Evolutionary conservation across 371 early-diverging fungal species (phyloP).

Genomic region (Smittium mucronatum): DNA sequence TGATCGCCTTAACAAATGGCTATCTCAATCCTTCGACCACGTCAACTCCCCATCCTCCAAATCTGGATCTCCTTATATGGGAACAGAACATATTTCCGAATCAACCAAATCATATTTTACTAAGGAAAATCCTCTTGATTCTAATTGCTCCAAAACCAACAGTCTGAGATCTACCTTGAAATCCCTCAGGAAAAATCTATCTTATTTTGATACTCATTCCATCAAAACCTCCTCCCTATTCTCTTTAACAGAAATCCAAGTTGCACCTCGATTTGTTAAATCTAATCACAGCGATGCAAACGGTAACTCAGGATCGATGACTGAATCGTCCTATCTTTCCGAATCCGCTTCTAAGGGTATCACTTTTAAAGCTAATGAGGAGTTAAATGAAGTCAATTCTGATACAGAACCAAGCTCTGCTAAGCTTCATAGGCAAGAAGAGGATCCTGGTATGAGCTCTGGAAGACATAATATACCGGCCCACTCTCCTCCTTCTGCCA

Average conservation of each 20-base stretch:
- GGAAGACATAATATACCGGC: no score
- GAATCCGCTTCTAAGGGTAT: neutral
- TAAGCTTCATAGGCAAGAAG: no score
- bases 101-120: neutral
- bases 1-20: neutral
- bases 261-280: neutral
- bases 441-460: no score
- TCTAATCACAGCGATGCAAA: neutral
- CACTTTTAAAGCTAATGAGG: neutral
- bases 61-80: neutral
- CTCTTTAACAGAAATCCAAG: neutral
- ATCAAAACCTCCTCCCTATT: neutral
- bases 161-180: neutral
- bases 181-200: neutral
- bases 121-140: neutral
- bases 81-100: neutral
- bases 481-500: no score
- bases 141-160: neutral
- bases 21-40: neutral
- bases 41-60: neutral
- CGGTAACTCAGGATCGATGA: neutral
- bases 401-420: no score
- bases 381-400: no score
- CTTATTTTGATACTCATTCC: neutral
- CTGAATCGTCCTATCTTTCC: neutral